A percentile compares a stretch with the other conserved stretches of the same genome.
phyloP scores from a whole-genome alignment of 192 early-diverging fungal genomes.

The Blastocladiella britannica region DNA sequence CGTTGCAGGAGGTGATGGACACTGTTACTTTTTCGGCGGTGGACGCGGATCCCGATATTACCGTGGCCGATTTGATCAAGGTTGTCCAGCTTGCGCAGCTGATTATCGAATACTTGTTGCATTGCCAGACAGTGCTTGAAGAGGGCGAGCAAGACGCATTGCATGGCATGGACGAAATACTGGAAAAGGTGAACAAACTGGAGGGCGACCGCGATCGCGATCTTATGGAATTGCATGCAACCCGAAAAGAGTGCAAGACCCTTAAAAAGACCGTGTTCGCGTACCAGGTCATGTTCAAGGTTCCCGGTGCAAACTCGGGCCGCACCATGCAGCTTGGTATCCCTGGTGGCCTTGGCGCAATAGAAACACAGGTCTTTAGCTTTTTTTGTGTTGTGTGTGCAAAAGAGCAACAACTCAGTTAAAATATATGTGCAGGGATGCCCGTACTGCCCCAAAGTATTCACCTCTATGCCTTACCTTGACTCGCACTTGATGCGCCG shows the following conservation, averaged over 20 bases:
- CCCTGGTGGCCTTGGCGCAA: conserved; percentile 1
- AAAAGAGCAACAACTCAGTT: not conserved
- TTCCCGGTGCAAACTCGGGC: conserved; percentile 8
- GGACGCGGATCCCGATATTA: conserved; percentile 18
- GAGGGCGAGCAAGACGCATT: conserved; percentile 1
- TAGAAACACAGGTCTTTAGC: not conserved
- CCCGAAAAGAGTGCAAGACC: conserved; percentile 21
- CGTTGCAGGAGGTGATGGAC: conserved; percentile 29
- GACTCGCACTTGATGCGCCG: conserved; percentile 19
- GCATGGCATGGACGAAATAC: too few relatives aligned
- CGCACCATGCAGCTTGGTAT: not conserved
- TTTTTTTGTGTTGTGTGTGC: not conserved
- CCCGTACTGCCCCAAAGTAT: conserved; percentile 21
- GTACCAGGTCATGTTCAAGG: conserved; percentile 29
- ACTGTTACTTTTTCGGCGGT: conserved; percentile 31
- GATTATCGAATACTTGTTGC: conserved; percentile 31
- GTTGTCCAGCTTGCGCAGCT: conserved; percentile 31
- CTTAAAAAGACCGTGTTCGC: conserved; percentile 24
- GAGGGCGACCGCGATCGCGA: too few relatives aligned
- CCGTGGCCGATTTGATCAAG: conserved; percentile 11
- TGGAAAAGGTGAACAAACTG: too few relatives aligned
- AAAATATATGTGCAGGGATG: conserved; percentile 9
- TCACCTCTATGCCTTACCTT: conserved; percentile 13
- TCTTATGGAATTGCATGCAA: conserved; percentile 3
- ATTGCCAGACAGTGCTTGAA: conserved; percentile 17